Evolutionary conservation across 257 asterid genomes (phyloP).

Genomic region (Misopates orontium): DNA sequence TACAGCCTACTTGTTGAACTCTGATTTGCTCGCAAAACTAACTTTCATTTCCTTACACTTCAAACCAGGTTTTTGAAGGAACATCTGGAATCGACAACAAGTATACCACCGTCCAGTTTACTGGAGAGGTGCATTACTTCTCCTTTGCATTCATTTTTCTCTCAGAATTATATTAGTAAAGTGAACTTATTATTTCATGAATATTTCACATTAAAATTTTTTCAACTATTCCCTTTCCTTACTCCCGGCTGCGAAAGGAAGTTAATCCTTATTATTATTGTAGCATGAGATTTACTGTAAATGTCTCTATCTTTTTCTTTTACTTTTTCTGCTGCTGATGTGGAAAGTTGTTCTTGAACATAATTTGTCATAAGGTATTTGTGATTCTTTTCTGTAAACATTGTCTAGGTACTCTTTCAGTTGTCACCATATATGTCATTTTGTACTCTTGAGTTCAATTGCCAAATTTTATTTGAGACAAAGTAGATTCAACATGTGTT

Average conservation of each 20-base stretch:
- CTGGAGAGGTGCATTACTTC: conserved; percentile 71
- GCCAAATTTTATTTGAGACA: no score
- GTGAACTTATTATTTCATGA: background rate
- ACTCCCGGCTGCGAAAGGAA: background rate
- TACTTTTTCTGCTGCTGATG: no score
- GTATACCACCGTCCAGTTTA: conserved; percentile 93
- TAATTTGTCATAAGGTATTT: background rate
- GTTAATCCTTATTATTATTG: background rate
- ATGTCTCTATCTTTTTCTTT: background rate
- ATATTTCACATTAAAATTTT: background rate
- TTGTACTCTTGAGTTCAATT: no score
- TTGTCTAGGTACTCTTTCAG: no score
- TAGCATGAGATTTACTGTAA: background rate
- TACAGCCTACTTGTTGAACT: background rate
- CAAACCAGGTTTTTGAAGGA: conserved; percentile 87
- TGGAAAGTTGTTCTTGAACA: background rate
- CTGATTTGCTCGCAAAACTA: background rate
- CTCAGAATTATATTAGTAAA: background rate
- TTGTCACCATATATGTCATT: no score
- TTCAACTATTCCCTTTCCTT: background rate
- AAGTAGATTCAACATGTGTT: no score
- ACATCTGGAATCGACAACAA: conserved; percentile 98
- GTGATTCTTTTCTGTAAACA: no score
- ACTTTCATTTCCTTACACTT: conserved; percentile 21
- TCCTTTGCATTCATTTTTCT: background rate